Base-by-base conservation (phyloP, 495 filamentous ascomycete genomes). In the Saxispiralis lemnorum region DNA sequence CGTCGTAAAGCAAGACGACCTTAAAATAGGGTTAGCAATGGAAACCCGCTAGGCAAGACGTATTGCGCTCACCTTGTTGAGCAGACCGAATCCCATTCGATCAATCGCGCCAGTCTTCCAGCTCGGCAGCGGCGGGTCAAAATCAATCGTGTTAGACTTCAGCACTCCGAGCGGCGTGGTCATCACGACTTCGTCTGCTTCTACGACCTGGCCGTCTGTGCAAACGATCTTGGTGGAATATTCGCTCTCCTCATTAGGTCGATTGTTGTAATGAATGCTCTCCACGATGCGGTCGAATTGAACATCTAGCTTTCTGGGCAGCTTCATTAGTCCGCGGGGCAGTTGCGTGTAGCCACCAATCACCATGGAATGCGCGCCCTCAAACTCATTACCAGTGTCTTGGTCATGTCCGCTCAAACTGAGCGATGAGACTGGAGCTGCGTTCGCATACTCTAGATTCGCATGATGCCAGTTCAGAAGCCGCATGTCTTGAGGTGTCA, bases 391-490 rank as follows among this genome's bases (percentile, higher is more conserved):
- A 1, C 92, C 89, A 35, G 83, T 82, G 55, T 96, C 89, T 55
- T 95, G 80, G 60, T 99, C 89, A 84, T 89, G 95, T 1, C 85
- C 80, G 7, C 79, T 78, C 2, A 99, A 72, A 60, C 88, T 96
- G 14, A 96, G 71, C 42, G 81, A 76, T 44, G 78, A 72, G 41
- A 92, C 77, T 55, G 86, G 93, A 5, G 73, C 77, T 0, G 89
- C 92, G 55, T 95, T 96, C 37, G 88, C 87, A 55, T 99, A 99
- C 56, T 99, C 89, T 21, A 96, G 68, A 54, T 99, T 99, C 46
- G 92, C 89, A 58, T 94, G 78, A 62, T 99, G 92, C 89, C 89
- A 99, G 55, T 96, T 99, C 51, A 95, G 69, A 28, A 96, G 67
- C 37, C 89, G 71, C 62, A 93, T 76, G 51, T 95, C 89, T 54